Conservation (phyloP, 176 grass and related monocot species). For the Rhynchospora breviuscula region DNA sequence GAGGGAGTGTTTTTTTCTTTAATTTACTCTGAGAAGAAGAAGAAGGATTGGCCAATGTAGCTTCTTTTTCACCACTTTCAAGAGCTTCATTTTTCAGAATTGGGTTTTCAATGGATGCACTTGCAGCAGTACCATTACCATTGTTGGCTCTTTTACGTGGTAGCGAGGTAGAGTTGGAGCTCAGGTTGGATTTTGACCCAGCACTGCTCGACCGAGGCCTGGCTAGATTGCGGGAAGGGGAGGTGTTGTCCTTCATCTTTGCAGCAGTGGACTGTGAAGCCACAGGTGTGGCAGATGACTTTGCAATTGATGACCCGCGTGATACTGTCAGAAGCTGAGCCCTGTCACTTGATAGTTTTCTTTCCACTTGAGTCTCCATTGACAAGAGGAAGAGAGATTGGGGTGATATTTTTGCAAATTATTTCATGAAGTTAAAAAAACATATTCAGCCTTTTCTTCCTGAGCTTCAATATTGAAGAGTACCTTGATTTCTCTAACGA, state of each 20-base stretch:
- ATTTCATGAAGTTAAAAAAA: slow-evolving; percentile 17
- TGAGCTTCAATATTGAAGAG: neutral
- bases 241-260: slow-evolving; percentile 5
- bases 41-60: neutral
- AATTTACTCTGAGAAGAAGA: slow-evolving; percentile 11
- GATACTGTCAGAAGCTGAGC: neutral
- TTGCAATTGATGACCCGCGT: neutral
- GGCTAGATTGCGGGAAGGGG: neutral
- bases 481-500: slow-evolving; percentile 6
- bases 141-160: neutral
- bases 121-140: neutral
- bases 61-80: slow-evolving; percentile 11
- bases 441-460: neutral
- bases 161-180: neutral
- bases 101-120: neutral
- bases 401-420: neutral
- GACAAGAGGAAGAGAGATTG: neutral
- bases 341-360: neutral
- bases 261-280: slow-evolving; percentile 2
- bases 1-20: neutral
- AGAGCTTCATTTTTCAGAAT: neutral
- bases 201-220: neutral
- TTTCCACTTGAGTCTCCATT: slow-evolving; percentile 21
- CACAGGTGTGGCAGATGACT: neutral
- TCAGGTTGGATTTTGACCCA: neutral